Evolutionary conservation across 2,329 filamentous ascomycete genomes (phyloP).

Genomic region (Aspergillus candidus): DNA sequence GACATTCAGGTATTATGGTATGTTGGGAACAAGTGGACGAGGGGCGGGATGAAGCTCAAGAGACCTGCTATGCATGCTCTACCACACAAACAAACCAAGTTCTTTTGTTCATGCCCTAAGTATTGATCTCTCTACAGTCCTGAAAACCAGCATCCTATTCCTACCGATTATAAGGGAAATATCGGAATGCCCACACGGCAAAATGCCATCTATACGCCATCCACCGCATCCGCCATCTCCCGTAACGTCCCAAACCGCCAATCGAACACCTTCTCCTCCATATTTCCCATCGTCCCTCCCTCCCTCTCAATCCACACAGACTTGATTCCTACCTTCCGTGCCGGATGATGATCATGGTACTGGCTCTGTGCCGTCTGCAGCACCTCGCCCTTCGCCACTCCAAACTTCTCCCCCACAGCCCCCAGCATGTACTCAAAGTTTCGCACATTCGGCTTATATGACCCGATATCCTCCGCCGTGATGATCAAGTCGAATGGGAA

Average conservation of each 20-base stretch:
- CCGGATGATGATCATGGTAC: constrained; percentile 61
- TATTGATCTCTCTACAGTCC: too few species aligned
- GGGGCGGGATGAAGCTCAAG: too few species aligned
- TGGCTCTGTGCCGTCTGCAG: constrained; percentile 65
- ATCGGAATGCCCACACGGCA: too few species aligned
- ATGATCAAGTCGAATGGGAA: constrained; percentile 58
- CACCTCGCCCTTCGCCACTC: constrained; percentile 51
- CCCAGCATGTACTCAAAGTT: constrained; percentile 64
- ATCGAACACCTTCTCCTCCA: constrained; percentile 39
- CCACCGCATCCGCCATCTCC: constrained; percentile 52
- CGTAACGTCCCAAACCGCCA: constrained; percentile 56
- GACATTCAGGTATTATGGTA: too few species aligned
- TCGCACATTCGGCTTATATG: constrained; percentile 59
- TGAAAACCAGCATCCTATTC: too few species aligned
- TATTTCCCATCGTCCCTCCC: constrained; percentile 37
- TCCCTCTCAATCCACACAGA: constrained; percentile 58
- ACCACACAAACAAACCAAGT: too few species aligned
- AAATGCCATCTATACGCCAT: background rate
- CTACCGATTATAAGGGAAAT: too few species aligned
- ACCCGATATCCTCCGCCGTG: constrained; percentile 65
- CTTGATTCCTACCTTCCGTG: constrained; percentile 53
- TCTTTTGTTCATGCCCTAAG: too few species aligned
- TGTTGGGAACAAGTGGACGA: too few species aligned
- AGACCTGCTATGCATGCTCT: too few species aligned
- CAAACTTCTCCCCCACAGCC: constrained; percentile 50